Evolutionary conservation across 495 filamentous ascomycete genomes (phyloP).

Genomic region (Bryoglossum gracile): DNA sequence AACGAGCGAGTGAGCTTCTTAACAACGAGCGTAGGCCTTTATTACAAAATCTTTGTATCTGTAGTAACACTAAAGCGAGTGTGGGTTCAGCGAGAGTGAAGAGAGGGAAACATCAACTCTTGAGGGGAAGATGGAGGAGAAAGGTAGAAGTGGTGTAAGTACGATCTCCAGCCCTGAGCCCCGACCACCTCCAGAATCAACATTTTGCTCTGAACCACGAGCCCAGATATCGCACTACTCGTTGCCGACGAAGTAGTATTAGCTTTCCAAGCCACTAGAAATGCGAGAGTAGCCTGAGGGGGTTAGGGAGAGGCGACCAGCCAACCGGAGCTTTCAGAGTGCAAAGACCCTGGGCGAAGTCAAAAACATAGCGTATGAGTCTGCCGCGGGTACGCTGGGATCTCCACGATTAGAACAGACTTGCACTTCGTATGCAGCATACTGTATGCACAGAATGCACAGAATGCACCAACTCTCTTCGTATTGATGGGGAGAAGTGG

Average conservation of each 20-base stretch:
- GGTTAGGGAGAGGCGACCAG: neutral
- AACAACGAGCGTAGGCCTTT: no score
- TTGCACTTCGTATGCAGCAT: slow-evolving; percentile 1
- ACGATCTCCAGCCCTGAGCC: neutral
- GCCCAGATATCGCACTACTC: neutral
- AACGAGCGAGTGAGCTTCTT: slow-evolving; percentile 19
- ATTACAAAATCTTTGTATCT: no score
- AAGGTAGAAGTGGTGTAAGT: slow-evolving; percentile 2
- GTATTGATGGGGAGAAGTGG: no score
- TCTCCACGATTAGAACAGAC: slow-evolving; percentile 16
- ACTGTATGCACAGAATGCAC: neutral
- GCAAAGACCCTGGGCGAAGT: neutral
- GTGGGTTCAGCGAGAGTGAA: no score
- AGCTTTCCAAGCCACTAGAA: neutral
- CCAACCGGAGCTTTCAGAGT: slow-evolving; percentile 8
- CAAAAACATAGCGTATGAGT: no score
- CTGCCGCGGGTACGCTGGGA: neutral
- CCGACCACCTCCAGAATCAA: slow-evolving; percentile 20
- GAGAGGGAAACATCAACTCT: no score
- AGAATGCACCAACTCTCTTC: neutral
- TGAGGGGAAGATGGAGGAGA: no score
- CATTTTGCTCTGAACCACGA: slow-evolving; percentile 1
- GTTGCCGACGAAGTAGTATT: no score
- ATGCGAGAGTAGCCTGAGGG: neutral
- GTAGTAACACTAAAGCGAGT: no score